Evolutionary conservation across 1,284 basidiomycete species (phyloP).

Genomic region (Tylopilus sp.): DNA sequence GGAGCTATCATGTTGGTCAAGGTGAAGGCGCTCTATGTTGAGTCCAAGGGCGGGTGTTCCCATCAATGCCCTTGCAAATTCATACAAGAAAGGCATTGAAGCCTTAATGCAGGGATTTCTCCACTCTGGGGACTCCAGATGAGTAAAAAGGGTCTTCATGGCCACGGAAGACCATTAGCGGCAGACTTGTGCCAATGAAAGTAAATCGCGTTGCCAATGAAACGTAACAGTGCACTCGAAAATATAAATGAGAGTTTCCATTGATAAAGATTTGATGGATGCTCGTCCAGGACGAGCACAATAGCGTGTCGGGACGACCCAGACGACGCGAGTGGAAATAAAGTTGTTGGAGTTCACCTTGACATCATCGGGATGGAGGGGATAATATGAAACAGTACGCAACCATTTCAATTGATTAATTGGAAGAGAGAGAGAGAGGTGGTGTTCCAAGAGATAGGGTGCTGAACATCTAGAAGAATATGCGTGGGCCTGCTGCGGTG

Average conservation of each 20-base stretch:
- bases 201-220: not conserved
- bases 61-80: not conserved
- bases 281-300: not conserved
- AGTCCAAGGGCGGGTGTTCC: not conserved
- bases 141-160: not conserved
- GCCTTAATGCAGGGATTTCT: not conserved
- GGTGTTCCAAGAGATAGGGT: not conserved
- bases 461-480: not conserved
- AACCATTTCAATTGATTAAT: not conserved
- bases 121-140: not conserved
- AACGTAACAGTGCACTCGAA: not conserved
- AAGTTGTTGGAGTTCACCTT: not conserved
- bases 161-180: not conserved
- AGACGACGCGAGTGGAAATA: not conserved
- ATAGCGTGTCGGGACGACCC: not conserved
- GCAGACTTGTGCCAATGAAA: not conserved
- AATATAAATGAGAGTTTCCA: not conserved
- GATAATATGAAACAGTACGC: not conserved
- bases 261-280: not conserved
- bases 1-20: not conserved
- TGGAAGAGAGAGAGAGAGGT: not conserved
- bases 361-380: not conserved
- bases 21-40: not conserved
- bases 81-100: not conserved
- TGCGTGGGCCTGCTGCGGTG: not conserved